Percentiles rank a stretch among this genome's conserved stretches.
phyloP scores from a whole-genome alignment of 192 early-diverging fungal genomes.

The Linnemannia hyalina region DNA sequence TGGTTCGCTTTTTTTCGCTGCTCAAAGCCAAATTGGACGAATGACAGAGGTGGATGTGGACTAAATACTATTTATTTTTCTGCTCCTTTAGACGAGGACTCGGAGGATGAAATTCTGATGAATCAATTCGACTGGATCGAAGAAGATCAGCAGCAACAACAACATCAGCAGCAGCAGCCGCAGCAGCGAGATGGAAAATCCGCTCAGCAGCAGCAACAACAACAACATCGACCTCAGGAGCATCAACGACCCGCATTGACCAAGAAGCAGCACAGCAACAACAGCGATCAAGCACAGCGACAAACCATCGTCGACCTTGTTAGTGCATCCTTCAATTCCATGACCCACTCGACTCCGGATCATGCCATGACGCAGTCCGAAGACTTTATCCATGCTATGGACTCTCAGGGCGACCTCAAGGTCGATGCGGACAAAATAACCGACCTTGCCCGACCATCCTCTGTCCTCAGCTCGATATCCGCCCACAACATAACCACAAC shows the following conservation, averaged over 20 bases:
- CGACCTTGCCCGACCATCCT: conserved; percentile 8
- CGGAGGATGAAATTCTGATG: conserved; percentile 56
- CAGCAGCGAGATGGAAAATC: background rate
- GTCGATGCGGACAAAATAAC: conserved; percentile 44
- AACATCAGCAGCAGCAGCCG: background rate
- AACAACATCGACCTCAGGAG: conserved; percentile 18
- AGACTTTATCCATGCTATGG: conserved; percentile 33
- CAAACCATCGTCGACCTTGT: conserved; percentile 3
- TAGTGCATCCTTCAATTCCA: conserved; percentile 6
- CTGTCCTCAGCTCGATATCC: background rate
- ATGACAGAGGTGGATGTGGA: background rate
- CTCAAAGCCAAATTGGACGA: background rate
- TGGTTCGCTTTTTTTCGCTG: background rate
- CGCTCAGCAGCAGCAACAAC: background rate
- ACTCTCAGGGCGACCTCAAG: conserved; percentile 14
- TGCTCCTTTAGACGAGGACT: conserved; percentile 41
- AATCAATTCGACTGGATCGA: conserved; percentile 58
- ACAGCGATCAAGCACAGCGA: background rate
- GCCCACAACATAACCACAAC: background rate
- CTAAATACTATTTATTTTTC: background rate
- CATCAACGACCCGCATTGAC: background rate
- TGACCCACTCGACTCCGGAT: conserved; percentile 8
- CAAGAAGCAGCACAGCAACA: conserved; percentile 2
- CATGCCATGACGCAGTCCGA: conserved; percentile 52
- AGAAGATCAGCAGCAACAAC: conserved; percentile 35